A percentile compares a stretch with the other conserved stretches of the same genome.
phyloP scores from a whole-genome alignment of 2,329 filamentous ascomycete species.

The Talaromyces sp. region DNA sequence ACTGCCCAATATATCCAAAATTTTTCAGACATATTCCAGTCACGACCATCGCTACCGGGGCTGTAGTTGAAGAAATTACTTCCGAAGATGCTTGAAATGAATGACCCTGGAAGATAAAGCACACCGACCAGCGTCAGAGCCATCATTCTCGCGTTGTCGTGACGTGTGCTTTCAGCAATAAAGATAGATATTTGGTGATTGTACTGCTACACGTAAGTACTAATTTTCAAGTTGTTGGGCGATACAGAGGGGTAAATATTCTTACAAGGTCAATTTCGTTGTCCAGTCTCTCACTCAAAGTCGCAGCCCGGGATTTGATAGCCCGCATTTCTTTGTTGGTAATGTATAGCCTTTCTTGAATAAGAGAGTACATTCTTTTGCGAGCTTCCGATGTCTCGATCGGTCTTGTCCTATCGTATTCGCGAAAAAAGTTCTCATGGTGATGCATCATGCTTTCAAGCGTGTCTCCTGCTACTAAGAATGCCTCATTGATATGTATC shows the following conservation, averaged over 20 bases:
- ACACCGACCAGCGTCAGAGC: slow-evolving; percentile 8
- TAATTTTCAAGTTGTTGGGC: neutral
- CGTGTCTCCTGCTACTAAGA: slow-evolving; percentile 5
- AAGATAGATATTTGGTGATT: slow-evolving; percentile 2
- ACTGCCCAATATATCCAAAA: slow-evolving; percentile 11
- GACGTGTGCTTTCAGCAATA: slow-evolving; percentile 4
- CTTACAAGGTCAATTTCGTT: slow-evolving; percentile 8
- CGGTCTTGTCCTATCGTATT: neutral
- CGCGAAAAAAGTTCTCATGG: neutral
- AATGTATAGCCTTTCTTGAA: slow-evolving; percentile 7
- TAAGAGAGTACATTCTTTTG: neutral
- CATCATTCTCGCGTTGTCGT: slow-evolving; percentile 9
- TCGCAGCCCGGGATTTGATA: slow-evolving; percentile 3
- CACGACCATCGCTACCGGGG: neutral
- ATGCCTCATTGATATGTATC: slow-evolving; percentile 7
- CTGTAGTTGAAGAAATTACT: slow-evolving; percentile 8
- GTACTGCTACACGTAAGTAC: neutral
- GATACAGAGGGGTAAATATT: neutral
- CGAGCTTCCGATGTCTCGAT: neutral
- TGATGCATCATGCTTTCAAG: slow-evolving; percentile 7
- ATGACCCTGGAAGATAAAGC: slow-evolving; percentile 8
- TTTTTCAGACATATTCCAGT: slow-evolving; percentile 9
- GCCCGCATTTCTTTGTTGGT: slow-evolving; percentile 5
- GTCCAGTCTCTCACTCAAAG: slow-evolving; percentile 4
- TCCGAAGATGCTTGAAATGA: slow-evolving; percentile 9